phyloP scores from a whole-genome alignment of 208 protist genomes.

The Trichomonas tenax region DNA sequence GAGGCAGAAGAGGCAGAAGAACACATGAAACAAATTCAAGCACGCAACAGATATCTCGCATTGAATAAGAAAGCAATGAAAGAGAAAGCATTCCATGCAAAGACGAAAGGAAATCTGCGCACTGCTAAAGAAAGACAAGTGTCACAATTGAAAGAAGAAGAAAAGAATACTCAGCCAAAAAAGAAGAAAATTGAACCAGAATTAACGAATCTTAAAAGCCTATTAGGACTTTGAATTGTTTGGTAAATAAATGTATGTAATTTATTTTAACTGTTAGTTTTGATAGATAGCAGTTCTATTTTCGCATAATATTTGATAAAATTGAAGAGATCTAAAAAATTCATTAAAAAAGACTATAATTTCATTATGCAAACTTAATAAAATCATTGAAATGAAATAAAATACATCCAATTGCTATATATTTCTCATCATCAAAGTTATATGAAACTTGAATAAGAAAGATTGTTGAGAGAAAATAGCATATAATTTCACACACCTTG shows the following conservation, averaged over 20 bases:
- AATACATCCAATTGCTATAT: too few relatives aligned
- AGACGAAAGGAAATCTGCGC: not conserved
- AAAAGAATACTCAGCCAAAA: not conserved
- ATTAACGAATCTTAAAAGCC: not conserved
- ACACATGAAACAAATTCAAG: not conserved
- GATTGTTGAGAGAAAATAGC: too few relatives aligned
- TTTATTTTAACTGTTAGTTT: too few relatives aligned
- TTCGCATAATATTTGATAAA: too few relatives aligned
- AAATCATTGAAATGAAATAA: too few relatives aligned
- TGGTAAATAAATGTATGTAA: not conserved
- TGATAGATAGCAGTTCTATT: too few relatives aligned
- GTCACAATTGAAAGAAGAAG: not conserved
- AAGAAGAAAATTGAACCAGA: not conserved
- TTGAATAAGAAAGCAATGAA: not conserved
- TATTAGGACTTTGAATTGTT: not conserved
- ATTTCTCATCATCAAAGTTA: too few relatives aligned
- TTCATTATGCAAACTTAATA: too few relatives aligned
- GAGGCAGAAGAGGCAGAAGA: constrained; percentile 6
- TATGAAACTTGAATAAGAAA: too few relatives aligned
- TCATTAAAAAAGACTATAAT: too few relatives aligned
- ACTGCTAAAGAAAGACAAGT: not conserved
- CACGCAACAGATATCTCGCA: not conserved
- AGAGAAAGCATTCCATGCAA: not conserved
- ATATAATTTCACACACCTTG: too few relatives aligned
- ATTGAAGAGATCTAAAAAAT: too few relatives aligned